Evolutionary conservation across 2,329 filamentous ascomycete species (phyloP).

Genomic region (Rutstroemia sp.): DNA sequence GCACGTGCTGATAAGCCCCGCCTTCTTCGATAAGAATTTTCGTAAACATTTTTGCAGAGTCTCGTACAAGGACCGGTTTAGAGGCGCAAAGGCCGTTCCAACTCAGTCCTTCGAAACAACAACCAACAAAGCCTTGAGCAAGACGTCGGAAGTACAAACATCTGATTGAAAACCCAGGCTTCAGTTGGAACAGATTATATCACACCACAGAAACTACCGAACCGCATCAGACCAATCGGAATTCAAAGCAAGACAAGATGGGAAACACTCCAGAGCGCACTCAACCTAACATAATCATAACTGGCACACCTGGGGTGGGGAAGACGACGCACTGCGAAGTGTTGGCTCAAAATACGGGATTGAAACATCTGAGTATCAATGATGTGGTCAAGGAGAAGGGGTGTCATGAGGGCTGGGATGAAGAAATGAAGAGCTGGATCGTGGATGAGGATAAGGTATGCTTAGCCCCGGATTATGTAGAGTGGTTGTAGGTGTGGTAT

Average conservation of each 20-base stretch:
- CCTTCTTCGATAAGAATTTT: slow-evolving; percentile 6
- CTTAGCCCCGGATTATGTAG: background rate
- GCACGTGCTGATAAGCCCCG: slow-evolving; percentile 1
- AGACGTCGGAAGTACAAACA: too few species aligned
- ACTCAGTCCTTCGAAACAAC: too few species aligned
- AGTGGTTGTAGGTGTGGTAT: too few species aligned
- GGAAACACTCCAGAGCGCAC: background rate
- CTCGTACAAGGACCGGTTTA: background rate
- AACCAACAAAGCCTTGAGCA: too few species aligned
- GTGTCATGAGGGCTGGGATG: slow-evolving; percentile 83
- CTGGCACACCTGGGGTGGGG: slow-evolving; percentile 89
- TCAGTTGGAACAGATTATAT: background rate
- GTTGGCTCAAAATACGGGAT: slow-evolving; percentile 65
- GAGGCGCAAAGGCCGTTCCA: background rate
- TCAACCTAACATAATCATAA: slow-evolving; percentile 84
- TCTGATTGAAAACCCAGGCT: too few species aligned
- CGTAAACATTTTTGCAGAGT: background rate
- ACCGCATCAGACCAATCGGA: too few species aligned
- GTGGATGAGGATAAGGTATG: slow-evolving; percentile 92
- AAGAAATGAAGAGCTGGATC: slow-evolving; percentile 80
- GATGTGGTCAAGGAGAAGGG: slow-evolving; percentile 81
- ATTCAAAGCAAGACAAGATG: background rate
- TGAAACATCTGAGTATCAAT: slow-evolving; percentile 84
- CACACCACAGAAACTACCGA: background rate
- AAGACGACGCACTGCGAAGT: slow-evolving; percentile 90